phyloP scores from a whole-genome alignment of 345 rosid species.

The Hypericum perforatum region DNA sequence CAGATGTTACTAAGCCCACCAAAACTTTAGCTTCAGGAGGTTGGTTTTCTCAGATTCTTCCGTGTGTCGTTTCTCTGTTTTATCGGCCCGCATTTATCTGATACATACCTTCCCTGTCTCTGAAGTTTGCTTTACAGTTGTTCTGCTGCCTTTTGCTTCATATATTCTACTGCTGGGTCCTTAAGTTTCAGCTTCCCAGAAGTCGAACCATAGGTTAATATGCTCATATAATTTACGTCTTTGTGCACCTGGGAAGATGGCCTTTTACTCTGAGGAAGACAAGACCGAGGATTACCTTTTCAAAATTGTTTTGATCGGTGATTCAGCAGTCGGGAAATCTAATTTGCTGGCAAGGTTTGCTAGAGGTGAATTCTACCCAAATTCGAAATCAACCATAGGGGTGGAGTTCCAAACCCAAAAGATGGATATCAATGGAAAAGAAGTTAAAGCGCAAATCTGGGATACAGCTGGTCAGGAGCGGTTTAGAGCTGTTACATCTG shows the following conservation, averaged over 20 bases:
- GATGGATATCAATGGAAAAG: conserved; percentile 80
- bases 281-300: conserved; percentile 90
- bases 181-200: conserved; percentile 9
- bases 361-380: conserved; percentile 85
- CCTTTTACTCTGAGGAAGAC: conserved; percentile 59
- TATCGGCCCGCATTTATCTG: conserved; percentile 13
- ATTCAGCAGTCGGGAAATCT: conserved; percentile 97
- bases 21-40: conserved; percentile 20
- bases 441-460: conserved; percentile 96
- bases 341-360: conserved; percentile 98
- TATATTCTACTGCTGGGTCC: conserved; percentile 17
- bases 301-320: conserved; percentile 85
- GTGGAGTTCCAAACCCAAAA: conserved; percentile 98
- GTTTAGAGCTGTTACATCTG: conserved; percentile 94
- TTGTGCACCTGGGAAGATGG: conserved; percentile 45
- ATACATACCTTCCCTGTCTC: conserved; percentile 29
- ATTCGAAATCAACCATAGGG: conserved; percentile 93
- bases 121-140: conserved; percentile 34
- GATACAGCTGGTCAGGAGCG: conserved; percentile 99
- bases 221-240: conserved; percentile 34
- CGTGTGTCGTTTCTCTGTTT: conserved; percentile 9
- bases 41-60: conserved; percentile 17
- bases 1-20: conserved; percentile 15
- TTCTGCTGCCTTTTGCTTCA: conserved; percentile 22
- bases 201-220: conserved; percentile 9